Evolutionary conservation across 2,329 filamentous ascomycete genomes (phyloP), one percentile per base, ranked within the genome.

Genomic region (Aspergillus pseudoglaucus): DNA sequence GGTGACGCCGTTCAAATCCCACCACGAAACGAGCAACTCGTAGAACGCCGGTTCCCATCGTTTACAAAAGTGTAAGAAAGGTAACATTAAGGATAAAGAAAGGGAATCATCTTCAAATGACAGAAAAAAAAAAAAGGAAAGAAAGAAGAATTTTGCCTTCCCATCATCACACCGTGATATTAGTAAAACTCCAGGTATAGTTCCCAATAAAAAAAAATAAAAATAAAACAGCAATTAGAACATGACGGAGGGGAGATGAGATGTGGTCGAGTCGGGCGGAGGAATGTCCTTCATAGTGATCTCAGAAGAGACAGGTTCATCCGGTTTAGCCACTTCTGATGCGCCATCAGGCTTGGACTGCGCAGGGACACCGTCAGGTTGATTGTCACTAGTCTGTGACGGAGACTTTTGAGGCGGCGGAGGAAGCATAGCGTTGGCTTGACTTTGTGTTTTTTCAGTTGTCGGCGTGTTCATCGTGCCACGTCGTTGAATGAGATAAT

Each of bases 401-500:
- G 49, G 59, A 15, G 59, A 57, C 42, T 59, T 63, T 20, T 57
- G 60, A 12, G 8, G 15, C 10, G n/a, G 17, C 14, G 59, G 48
- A 6, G 59, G 54, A 37, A 57, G 56, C 44, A 58, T 59, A 12
- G 53, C 50, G 3, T 52, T 58, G 17, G 55, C 53, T 42, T 64
- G 64, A 3, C 54, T 45, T 37, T 64, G 68, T n/a, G 59, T 47
- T 50, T 71, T 75, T 47, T 75, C 72, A 4, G 62, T 59, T 0
- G 65, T 66, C 6, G 70, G 70, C 0, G 70, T 69, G 12, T 63
- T 59, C 39, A 70, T 54, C 15, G 67, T 70, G 9, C 66, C 65
- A 44, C 70, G 65, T 45, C 69, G 25, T 30, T 30, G 67, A 44
- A 64, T 73, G 46, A 75, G 64, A 52, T 77, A 77, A 53, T 77